Percentiles rank a stretch among this genome's conserved stretches.
Conservation (phyloP, 148 eudicot species). For the Silene conica region DNA sequence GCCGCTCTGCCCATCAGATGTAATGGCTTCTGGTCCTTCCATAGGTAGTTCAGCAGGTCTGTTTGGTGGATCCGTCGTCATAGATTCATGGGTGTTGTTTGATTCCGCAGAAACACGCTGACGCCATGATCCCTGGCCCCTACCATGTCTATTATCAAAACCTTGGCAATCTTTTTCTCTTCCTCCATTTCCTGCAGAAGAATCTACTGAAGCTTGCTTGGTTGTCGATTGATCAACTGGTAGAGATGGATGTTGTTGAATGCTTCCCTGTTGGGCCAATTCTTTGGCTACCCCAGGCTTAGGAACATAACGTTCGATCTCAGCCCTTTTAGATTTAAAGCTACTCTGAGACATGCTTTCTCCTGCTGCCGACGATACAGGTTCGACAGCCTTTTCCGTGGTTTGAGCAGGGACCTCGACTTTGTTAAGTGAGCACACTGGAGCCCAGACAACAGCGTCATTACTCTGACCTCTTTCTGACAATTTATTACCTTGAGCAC, state of each 20-base stretch:
- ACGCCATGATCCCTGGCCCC: constrained; percentile 57
- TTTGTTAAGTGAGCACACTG: constrained; percentile 62
- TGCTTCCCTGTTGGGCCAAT: constrained; percentile 65
- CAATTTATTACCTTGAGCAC: constrained; percentile 47
- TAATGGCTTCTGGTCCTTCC: constrained; percentile 24
- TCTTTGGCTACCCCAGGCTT: constrained; percentile 79
- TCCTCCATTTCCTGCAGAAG: constrained; percentile 33
- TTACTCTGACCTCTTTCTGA: constrained; percentile 43
- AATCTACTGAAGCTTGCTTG: background rate
- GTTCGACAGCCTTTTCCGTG: constrained; percentile 30
- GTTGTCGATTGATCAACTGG: constrained; percentile 28
- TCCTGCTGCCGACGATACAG: constrained; percentile 27
- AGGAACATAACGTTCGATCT: constrained; percentile 92
- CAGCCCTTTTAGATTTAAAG: constrained; percentile 77
- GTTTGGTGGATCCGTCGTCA: constrained; percentile 22
- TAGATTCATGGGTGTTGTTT: constrained; percentile 16
- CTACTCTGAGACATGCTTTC: constrained; percentile 43
- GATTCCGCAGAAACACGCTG: constrained; percentile 53
- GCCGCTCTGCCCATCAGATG: constrained; percentile 44
- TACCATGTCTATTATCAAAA: constrained; percentile 44
- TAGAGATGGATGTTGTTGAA: constrained; percentile 35
- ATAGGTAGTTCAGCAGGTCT: constrained; percentile 23
- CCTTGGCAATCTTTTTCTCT: constrained; percentile 30
- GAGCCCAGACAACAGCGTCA: constrained; percentile 84
- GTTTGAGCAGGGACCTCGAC: constrained; percentile 39